Evolutionary conservation across 805 yeast genomes (phyloP), one percentile per base, ranked within the genome.

Genomic region (Sungouiella blattae): DNA sequence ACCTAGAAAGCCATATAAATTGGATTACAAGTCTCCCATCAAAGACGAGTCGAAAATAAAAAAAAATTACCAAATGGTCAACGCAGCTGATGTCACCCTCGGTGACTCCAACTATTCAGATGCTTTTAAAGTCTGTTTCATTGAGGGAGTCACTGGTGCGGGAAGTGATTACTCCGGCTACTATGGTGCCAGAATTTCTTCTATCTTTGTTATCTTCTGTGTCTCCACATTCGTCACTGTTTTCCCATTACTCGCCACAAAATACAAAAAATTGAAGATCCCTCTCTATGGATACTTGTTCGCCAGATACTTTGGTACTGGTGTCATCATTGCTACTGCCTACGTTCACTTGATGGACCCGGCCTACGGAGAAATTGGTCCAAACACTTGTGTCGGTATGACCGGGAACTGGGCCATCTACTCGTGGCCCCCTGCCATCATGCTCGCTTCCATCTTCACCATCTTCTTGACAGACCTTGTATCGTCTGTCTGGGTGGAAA

Each of bases 281-380:
- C 66, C 66, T 1, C 14, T 36, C 6, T 50, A 53, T 46, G 41
- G 49, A 12, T 55, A 58, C 33, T 58, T 59, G 28, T 39, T 55
- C 29, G 49, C 58, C 22, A 41, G 55, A 31, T 59, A 55, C 46
- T 41, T 62, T 23, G 67, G 67, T 6, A 53, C 59, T 23, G 67
- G 67, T 2, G 67, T 62, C 18, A 61, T 62, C 34, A 48, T 60
- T 6, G 64, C 64, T 9, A 62, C 67, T 6, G 67, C 61, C 11
- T 62, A 55, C 33, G 53, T 62, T 20, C 67, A 62, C 32, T 47
- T 62, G 26, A 41, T 62, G 29, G 64, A 53, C 25, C 53, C 49
- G n/a, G 60, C 66, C 33, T 45, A 60, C 18, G 55, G 55, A 11
- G 57, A 54, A 4, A 43, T 44, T 1, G 22, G 22, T 54, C 48